Percentiles rank a stretch among this genome's conserved stretches.
Conservation (phyloP, 352 stramenopile species). For the Phytophthora boehmeriae region DNA sequence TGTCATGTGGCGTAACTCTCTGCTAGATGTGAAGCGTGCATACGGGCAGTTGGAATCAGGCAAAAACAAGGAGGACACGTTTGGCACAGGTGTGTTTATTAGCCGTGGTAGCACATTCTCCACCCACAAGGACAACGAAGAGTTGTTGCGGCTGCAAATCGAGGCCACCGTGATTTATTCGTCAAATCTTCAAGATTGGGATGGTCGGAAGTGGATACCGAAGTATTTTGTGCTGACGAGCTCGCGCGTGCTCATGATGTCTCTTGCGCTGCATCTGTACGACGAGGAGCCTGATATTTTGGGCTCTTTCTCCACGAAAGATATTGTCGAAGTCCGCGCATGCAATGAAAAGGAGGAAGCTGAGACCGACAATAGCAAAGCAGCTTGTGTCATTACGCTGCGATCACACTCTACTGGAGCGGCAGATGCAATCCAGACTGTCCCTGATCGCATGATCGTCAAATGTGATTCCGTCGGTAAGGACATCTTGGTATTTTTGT, state of each 20-base stretch:
- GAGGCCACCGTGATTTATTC: conserved; percentile 83
- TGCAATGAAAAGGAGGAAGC: conserved; percentile 76
- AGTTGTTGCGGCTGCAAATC: conserved; percentile 83
- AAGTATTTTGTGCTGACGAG: conserved; percentile 90
- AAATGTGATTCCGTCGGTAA: conserved; percentile 84
- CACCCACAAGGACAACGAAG: conserved; percentile 85
- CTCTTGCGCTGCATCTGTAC: conserved; percentile 84
- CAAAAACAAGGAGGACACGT: conserved; percentile 77
- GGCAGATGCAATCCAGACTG: conserved; percentile 20
- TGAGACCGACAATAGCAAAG: conserved; percentile 58
- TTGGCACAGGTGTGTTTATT: conserved; percentile 82
- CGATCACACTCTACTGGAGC: conserved; percentile 16
- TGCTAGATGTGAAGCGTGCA: conserved; percentile 84
- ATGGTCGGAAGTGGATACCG: conserved; percentile 86
- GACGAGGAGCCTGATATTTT: conserved; percentile 89
- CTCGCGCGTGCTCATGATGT: conserved; percentile 80
- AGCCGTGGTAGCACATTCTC: conserved; percentile 87
- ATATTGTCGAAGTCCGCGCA: conserved; percentile 81
- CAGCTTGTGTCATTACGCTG: conserved; percentile 68
- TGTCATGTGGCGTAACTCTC: conserved; percentile 83
- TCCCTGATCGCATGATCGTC: conserved; percentile 68
- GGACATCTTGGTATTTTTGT: conserved; percentile 7
- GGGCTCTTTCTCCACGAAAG: conserved; percentile 79
- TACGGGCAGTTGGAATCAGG: conserved; percentile 78
- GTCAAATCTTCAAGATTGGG: conserved; percentile 86